phyloP scores from a whole-genome alignment of 2,329 filamentous ascomycete genomes.

The Xylariales sp. region DNA sequence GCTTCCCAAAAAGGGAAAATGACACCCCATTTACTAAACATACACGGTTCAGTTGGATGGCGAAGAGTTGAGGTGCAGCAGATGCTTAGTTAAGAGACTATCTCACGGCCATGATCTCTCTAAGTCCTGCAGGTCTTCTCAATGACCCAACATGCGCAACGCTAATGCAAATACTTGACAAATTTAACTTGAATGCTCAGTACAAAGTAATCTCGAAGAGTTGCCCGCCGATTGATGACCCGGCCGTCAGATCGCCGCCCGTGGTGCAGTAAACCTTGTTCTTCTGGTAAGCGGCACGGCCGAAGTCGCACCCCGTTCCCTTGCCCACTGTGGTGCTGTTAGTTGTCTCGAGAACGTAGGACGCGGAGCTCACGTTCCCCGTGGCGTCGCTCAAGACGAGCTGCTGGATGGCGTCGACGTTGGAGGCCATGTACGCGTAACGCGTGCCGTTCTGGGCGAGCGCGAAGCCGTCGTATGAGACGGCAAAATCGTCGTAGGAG shows the following conservation, averaged over 20 bases:
- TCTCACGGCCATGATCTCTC: too few species aligned
- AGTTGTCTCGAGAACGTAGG: neutral
- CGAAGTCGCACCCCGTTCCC: neutral
- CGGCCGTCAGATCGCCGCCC: neutral
- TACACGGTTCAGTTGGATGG: too few species aligned
- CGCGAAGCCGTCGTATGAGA: neutral
- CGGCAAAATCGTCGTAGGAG: neutral
- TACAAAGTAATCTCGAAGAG: neutral
- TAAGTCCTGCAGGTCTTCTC: too few species aligned
- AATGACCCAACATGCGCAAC: too few species aligned
- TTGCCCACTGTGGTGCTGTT: neutral
- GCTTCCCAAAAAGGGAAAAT: too few species aligned
- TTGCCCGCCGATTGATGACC: neutral
- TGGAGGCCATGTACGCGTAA: neutral
- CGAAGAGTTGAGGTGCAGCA: too few species aligned
- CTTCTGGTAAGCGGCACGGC: neutral
- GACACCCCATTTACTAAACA: too few species aligned
- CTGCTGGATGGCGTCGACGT: neutral
- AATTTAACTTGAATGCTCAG: too few species aligned
- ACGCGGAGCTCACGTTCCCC: neutral
- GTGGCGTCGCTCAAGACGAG: neutral
- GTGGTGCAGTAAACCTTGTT: conserved; percentile 1
- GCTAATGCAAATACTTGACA: too few species aligned
- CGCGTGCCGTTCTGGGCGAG: neutral
- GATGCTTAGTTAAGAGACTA: too few species aligned